Evolutionary conservation across 495 filamentous ascomycete species (phyloP).

Genomic region (Talaromyces trachyspermus): DNA sequence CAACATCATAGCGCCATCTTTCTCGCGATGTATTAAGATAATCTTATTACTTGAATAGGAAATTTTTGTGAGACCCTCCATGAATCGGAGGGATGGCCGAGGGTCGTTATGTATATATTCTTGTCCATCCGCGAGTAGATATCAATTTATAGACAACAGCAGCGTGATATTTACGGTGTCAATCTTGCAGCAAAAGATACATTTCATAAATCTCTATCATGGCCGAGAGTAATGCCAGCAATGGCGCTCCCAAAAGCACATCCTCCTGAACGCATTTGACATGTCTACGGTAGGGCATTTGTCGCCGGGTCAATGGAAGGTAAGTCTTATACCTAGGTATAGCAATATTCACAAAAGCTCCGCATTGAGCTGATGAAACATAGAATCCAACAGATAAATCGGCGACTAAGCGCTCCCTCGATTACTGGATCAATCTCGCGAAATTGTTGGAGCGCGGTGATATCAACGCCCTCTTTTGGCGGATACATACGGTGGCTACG

Average conservation of each 20-base stretch:
- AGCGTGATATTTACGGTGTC: background rate
- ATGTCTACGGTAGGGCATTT: conserved; percentile 56
- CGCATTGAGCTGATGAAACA: background rate
- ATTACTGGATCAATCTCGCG: conserved; percentile 55
- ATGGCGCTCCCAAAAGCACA: conserved; percentile 40
- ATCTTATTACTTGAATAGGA: background rate
- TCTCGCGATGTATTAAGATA: background rate
- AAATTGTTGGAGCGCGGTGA: conserved; percentile 51
- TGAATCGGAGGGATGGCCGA: background rate
- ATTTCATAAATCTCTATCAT: background rate
- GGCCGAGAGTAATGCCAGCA: background rate
- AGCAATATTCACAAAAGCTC: background rate
- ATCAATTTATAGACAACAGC: background rate
- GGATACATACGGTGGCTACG: conserved; percentile 51
- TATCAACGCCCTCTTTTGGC: conserved; percentile 54
- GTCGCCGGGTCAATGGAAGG: conserved; percentile 58
- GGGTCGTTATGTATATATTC: background rate
- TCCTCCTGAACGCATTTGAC: conserved; percentile 60
- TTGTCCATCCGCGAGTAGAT: background rate
- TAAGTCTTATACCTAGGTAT: conserved; percentile 15
- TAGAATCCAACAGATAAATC: conserved; percentile 50
- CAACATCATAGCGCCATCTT: background rate
- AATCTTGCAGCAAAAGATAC: background rate
- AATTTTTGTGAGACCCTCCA: background rate
- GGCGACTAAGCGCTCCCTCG: conserved; percentile 45